These are phyloP conservation scores for Sesbania bispinosa DNA, from an alignment of 306 rosid genomes.

Conservation along the genomic window DNA sequence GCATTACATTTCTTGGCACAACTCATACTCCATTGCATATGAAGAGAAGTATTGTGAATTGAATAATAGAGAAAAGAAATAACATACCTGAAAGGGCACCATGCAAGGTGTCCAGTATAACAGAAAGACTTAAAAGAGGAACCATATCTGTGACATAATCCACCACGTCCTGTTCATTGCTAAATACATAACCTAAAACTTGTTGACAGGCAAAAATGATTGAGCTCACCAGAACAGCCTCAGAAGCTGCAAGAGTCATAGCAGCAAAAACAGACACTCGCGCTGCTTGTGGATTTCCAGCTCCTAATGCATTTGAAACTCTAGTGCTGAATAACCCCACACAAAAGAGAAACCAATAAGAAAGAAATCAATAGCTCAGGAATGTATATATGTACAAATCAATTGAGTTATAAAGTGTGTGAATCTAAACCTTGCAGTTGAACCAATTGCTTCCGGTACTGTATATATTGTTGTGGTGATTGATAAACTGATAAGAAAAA, in stretches of 20 bases:
- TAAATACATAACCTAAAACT: constrained; percentile 55
- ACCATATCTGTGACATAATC: constrained; percentile 55
- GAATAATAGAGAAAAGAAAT: neutral
- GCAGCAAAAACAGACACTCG: constrained; percentile 48
- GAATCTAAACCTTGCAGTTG: constrained; percentile 65
- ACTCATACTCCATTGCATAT: no score
- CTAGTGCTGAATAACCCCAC: constrained; percentile 42
- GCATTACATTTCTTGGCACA: constrained; percentile 4
- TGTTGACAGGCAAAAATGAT: constrained; percentile 35
- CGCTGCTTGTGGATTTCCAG: constrained; percentile 64
- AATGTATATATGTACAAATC: neutral
- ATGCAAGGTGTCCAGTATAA: constrained; percentile 50
- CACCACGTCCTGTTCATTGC: constrained; percentile 67
- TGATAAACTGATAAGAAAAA: constrained; percentile 41
- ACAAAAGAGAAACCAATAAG: constrained; percentile 13
- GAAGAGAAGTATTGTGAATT: no score
- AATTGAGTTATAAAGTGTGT: neutral
- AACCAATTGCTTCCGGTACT: constrained; percentile 69
- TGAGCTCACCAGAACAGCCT: constrained; percentile 37
- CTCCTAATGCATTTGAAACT: constrained; percentile 83
- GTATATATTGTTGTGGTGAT: constrained; percentile 45
- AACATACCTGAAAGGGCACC: constrained; percentile 59
- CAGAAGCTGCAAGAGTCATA: constrained; percentile 38
- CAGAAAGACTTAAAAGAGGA: constrained; percentile 52
- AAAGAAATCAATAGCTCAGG: neutral